These are phyloP conservation scores for Lagenidium sp. DNA, from an alignment of 352 stramenopile species.

Conservation along the genomic window DNA sequence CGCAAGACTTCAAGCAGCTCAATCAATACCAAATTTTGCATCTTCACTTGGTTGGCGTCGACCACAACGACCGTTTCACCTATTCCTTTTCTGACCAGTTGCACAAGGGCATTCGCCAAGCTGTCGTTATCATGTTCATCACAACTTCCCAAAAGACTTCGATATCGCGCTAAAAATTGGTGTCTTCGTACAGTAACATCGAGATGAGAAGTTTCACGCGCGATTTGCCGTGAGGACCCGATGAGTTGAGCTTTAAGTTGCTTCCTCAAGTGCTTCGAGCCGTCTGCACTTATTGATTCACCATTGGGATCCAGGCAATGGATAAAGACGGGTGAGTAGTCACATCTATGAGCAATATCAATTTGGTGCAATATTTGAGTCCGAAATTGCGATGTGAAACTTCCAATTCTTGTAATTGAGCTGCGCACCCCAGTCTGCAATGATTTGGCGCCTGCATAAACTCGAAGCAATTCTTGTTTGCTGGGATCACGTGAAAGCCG, in stretches of 20 bases:
- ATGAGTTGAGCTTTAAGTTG: conserved; percentile 12
- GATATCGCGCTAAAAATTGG: too few relatives aligned
- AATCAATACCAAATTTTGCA: conserved; percentile 4
- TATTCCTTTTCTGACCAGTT: too few relatives aligned
- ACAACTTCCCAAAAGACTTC: too few relatives aligned
- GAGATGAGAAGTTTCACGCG: too few relatives aligned
- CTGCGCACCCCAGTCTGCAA: too few relatives aligned
- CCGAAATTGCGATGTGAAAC: conserved; percentile 12
- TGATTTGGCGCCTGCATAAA: background rate
- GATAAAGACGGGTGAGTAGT: conserved; percentile 6
- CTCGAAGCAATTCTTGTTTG: too few relatives aligned
- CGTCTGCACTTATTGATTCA: too few relatives aligned
- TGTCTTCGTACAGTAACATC: too few relatives aligned
- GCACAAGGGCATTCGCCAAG: too few relatives aligned
- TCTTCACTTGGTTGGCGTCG: background rate
- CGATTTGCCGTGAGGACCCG: too few relatives aligned
- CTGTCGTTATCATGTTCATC: too few relatives aligned
- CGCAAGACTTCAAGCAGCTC: conserved; percentile 15
- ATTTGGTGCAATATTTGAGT: conserved; percentile 9
- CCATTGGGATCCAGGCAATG: conserved; percentile 16
- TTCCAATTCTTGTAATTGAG: background rate
- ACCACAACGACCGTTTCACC: background rate
- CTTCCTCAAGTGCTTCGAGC: conserved; percentile 5
- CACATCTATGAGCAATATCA: background rate
- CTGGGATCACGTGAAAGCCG: too few relatives aligned